A percentile compares a stretch with the other conserved stretches of the same genome.
Evolutionary conservation across 805 yeast species (phyloP).

Genomic region (Starmerella riodocensis): DNA sequence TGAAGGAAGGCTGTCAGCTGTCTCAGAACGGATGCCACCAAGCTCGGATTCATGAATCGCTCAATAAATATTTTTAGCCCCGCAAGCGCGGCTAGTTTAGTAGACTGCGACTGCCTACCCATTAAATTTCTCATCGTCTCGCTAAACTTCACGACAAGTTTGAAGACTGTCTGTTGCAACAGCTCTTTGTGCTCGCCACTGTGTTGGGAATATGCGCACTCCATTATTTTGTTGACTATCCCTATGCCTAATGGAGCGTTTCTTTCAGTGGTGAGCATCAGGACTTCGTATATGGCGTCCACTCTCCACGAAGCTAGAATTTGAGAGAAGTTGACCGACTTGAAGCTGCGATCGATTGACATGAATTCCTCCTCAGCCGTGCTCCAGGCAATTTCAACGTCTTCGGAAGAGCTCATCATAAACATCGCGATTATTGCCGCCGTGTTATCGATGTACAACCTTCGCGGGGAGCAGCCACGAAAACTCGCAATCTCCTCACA

Average conservation of each 20-base stretch:
- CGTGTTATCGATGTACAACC: constrained; percentile 36
- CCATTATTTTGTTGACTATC: constrained; percentile 8
- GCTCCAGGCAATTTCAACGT: constrained; percentile 10
- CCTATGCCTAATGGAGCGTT: constrained; percentile 10
- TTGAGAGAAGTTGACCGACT: constrained; percentile 4
- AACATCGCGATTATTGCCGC: constrained; percentile 16
- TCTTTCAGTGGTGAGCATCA: constrained; percentile 12
- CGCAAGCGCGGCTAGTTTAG: constrained; percentile 40
- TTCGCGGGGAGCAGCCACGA: constrained; percentile 33
- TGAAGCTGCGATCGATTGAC: constrained; percentile 9
- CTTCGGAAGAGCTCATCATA: constrained; percentile 27
- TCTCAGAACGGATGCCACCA: constrained; percentile 14
- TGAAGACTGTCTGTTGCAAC: constrained; percentile 15
- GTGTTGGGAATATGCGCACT: constrained; percentile 4
- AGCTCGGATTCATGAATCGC: constrained; percentile 4
- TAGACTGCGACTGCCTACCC: constrained; percentile 59
- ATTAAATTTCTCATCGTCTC: constrained; percentile 62
- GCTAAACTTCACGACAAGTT: constrained; percentile 50
- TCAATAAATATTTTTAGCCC: constrained; percentile 58
- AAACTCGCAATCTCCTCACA: constrained; percentile 49
- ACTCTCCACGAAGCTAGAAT: constrained; percentile 15
- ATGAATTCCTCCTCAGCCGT: constrained; percentile 12
- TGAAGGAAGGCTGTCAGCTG: constrained; percentile 80
- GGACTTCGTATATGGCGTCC: constrained; percentile 13
- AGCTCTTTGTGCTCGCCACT: constrained; percentile 6